phyloP scores from a whole-genome alignment of 352 stramenopile genomes.

The Globisporangium paddicum region DNA sequence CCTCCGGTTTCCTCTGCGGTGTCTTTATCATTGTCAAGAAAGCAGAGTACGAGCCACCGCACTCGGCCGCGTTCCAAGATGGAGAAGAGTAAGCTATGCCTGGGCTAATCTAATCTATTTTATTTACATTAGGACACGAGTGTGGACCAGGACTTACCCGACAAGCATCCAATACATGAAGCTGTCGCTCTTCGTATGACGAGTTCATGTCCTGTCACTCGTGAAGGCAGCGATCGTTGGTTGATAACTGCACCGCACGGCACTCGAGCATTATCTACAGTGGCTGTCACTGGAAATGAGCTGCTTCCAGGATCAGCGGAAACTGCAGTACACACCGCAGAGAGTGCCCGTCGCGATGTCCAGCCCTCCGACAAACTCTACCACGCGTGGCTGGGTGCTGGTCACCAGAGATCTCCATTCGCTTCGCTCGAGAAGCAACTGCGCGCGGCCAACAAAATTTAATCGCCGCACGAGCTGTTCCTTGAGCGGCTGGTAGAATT shows the following conservation, averaged over 20 bases:
- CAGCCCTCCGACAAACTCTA: conserved; percentile 2
- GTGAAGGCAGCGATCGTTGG: too few species aligned
- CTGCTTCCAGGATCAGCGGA: neutral
- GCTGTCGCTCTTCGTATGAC: too few species aligned
- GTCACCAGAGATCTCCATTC: neutral
- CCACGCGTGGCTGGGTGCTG: neutral
- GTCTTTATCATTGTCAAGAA: conserved; percentile 32
- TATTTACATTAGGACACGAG: neutral
- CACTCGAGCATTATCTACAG: too few species aligned
- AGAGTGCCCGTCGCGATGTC: neutral
- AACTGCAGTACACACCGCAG: conserved; percentile 3
- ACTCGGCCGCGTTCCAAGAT: neutral
- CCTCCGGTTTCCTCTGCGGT: conserved; percentile 30
- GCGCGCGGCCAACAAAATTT: neutral
- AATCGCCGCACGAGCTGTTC: conserved; percentile 14
- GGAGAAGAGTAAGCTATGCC: neutral
- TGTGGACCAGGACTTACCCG: too few species aligned
- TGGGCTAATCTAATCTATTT: neutral
- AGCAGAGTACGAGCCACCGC: conserved; percentile 12
- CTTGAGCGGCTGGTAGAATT: conserved; percentile 25
- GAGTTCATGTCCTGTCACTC: too few species aligned
- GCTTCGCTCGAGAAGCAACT: neutral
- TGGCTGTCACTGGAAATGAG: neutral
- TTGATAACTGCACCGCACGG: too few species aligned
- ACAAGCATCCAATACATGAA: too few species aligned